These are phyloP conservation scores for Fusarium longipes DNA, from an alignment of 2,329 filamentous ascomycete genomes.

Conservation along the genomic window DNA sequence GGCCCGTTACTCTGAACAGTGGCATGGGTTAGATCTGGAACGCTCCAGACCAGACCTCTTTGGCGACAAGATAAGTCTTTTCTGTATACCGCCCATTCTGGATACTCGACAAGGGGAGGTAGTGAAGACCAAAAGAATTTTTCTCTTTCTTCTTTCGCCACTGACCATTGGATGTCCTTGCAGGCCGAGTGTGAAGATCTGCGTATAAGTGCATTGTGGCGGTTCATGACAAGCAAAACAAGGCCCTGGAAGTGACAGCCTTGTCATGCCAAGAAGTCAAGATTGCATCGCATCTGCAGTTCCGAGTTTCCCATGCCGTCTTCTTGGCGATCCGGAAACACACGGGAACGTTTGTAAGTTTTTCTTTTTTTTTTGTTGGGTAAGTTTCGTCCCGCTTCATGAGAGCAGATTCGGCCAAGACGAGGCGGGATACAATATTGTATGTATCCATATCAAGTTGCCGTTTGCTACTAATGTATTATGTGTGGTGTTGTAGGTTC, in stretches of 20 bases:
- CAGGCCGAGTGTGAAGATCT: conserved; percentile 3
- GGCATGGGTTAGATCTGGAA: conserved; percentile 31
- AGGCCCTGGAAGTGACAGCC: conserved; percentile 6
- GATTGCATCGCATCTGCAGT: conserved; percentile 25
- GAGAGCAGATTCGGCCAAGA: conserved; percentile 2
- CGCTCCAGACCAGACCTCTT: conserved; percentile 36
- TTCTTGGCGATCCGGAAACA: conserved; percentile 18
- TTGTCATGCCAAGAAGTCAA: conserved; percentile 10
- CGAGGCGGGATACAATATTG: neutral
- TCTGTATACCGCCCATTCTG: conserved; percentile 11
- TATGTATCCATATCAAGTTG: conserved; percentile 6
- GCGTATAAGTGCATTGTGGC: conserved; percentile 18
- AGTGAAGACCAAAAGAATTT: conserved; percentile 20
- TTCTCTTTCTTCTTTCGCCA: conserved; percentile 2
- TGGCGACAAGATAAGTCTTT: conserved; percentile 2
- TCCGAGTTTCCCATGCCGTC: conserved; percentile 5
- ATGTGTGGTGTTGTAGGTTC: conserved; percentile 1
- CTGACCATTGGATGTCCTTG: conserved; percentile 3
- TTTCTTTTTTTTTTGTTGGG: neutral
- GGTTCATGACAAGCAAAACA: conserved; percentile 24
- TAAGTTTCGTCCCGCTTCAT: neutral
- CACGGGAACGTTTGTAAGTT: conserved; percentile 5
- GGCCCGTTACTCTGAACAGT: conserved; percentile 24
- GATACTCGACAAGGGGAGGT: conserved; percentile 1
- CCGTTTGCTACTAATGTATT: neutral